phyloP scores from a whole-genome alignment of 371 early-diverging fungal species.

The Circinella umbellata region DNA sequence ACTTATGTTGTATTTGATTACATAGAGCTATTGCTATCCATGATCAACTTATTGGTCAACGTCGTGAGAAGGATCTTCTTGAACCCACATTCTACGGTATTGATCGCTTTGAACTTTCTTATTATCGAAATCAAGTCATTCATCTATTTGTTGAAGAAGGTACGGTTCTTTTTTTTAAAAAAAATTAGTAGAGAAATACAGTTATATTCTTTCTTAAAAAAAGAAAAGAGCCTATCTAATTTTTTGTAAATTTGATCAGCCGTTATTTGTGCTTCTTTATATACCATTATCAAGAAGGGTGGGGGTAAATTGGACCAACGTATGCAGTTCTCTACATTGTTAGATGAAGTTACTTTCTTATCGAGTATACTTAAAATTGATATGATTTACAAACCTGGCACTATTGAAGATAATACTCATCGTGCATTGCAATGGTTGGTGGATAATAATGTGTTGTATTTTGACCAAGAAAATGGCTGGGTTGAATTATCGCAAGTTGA shows the following conservation, averaged over 20 bases:
- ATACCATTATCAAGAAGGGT: slow-evolving; percentile 81
- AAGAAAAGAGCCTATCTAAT: background rate
- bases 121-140: slow-evolving; percentile 87
- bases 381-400: slow-evolving; percentile 84
- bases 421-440: slow-evolving; percentile 68
- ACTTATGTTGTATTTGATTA: background rate
- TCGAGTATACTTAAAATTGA: slow-evolving; percentile 82
- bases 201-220: too few relatives aligned
- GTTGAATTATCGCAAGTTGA: slow-evolving; percentile 68
- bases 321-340: slow-evolving; percentile 57
- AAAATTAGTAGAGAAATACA: too few relatives aligned
- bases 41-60: slow-evolving; percentile 76
- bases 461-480: slow-evolving; percentile 50
- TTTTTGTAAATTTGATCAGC: slow-evolving; percentile 32
- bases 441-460: slow-evolving; percentile 60
- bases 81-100: slow-evolving; percentile 88
- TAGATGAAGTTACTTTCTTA: slow-evolving; percentile 76
- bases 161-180: slow-evolving; percentile 10
- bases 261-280: slow-evolving; percentile 78
- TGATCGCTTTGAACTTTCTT: slow-evolving; percentile 83
- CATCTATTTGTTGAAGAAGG: slow-evolving; percentile 83
- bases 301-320: slow-evolving; percentile 65
- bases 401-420: slow-evolving; percentile 70
- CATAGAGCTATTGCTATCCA: slow-evolving; percentile 45
- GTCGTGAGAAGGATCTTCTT: slow-evolving; percentile 71